Evolutionary conservation across 768 basidiomycete genomes (phyloP), one percentile per base, ranked within the genome.

Genomic region (Pholiota microspora): DNA sequence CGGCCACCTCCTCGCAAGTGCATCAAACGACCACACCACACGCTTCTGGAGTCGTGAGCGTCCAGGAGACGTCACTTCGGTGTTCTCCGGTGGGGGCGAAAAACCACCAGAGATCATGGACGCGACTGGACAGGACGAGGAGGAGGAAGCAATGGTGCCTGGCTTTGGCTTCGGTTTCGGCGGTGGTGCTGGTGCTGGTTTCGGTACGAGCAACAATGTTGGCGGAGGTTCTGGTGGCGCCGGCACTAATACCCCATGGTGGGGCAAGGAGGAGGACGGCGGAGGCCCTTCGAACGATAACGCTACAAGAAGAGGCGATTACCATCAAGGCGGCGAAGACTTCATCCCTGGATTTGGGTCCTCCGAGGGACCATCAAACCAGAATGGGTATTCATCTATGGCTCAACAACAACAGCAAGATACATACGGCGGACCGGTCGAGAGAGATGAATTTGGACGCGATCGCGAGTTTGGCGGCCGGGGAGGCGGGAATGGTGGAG

Each of bases 11-110:
- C 86, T 99, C 62, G 94, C 88, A 57, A 88, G 85, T 58, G 97
- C 89, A 8, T 91, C 90, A n/a, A 98, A 97, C 75, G 97, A 99
- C 76, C 93, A 95, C 73, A 98, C 97, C 4, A 97, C 96, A 5
- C 84, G 95, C n/a, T 99, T 98, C 80, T 98, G 97, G 96, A 87
- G 88, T 45, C 84, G 96, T 62, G 92, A 94, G 66, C 81, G 92
- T 2, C 92, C 92, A 0, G 90, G 92, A n/a, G 91, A 92, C 62
- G 77, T 80, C 1, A 77, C 80, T n/a, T 83, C 81, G 51, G 90
- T 86, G 36, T 92, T 92, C 69, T 83, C 83, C 0, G 87, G 83
- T 7, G 89, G 88, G 5, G 91, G 89, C 13, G 90, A 93, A 74
- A 91, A 90, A 70, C 92, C 92, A 10, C 88, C 89, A 0, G 88